Percentiles rank a stretch among this genome's conserved stretches.
Evolutionary conservation across 495 filamentous ascomycete species (phyloP).

Genomic region (Penicillium antarcticum): DNA sequence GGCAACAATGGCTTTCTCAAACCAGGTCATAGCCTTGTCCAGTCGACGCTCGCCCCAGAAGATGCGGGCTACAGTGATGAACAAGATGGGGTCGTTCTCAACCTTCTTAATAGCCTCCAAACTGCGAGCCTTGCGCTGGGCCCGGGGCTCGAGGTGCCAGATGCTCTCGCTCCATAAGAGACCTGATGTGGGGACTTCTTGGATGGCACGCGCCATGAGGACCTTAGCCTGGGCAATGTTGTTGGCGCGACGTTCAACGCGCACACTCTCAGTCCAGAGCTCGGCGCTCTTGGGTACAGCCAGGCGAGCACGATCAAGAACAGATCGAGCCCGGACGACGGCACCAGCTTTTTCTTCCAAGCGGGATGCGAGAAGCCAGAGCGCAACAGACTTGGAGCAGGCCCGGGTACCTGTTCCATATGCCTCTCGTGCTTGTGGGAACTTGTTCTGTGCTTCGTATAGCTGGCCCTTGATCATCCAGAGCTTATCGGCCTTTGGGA

Average conservation of each 20-base stretch:
- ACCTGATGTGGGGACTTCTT: constrained; percentile 87
- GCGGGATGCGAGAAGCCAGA: constrained; percentile 85
- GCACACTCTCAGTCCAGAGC: constrained; percentile 88
- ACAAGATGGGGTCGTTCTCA: constrained; percentile 83
- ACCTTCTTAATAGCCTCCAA: constrained; percentile 96
- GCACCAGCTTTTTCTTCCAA: constrained; percentile 84
- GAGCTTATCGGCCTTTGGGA: constrained; percentile 81
- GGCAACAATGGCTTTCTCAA: constrained; percentile 86
- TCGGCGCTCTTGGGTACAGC: constrained; percentile 79
- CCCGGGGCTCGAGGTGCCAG: constrained; percentile 86
- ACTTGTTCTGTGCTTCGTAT: constrained; percentile 74
- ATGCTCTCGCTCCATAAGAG: constrained; percentile 91
- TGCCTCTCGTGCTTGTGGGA: constrained; percentile 85
- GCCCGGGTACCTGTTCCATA: constrained; percentile 87
- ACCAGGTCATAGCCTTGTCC: constrained; percentile 93
- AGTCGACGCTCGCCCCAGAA: constrained; percentile 79
- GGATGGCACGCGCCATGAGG: constrained; percentile 87
- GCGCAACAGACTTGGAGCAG: constrained; percentile 73
- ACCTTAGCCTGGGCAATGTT: constrained; percentile 81
- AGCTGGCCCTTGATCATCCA: constrained; percentile 99
- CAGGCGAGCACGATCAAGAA: constrained; percentile 86
- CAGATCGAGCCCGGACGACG: constrained; percentile 83
- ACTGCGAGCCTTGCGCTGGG: constrained; percentile 84
- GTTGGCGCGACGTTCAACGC: constrained; percentile 84
- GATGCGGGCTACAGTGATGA: constrained; percentile 71